Percentiles rank a stretch among this genome's conserved stretches.
These are phyloP conservation scores for Trichosporon inkin DNA, from an alignment of 1,284 basidiomycete species.

Conservation along the genomic window DNA sequence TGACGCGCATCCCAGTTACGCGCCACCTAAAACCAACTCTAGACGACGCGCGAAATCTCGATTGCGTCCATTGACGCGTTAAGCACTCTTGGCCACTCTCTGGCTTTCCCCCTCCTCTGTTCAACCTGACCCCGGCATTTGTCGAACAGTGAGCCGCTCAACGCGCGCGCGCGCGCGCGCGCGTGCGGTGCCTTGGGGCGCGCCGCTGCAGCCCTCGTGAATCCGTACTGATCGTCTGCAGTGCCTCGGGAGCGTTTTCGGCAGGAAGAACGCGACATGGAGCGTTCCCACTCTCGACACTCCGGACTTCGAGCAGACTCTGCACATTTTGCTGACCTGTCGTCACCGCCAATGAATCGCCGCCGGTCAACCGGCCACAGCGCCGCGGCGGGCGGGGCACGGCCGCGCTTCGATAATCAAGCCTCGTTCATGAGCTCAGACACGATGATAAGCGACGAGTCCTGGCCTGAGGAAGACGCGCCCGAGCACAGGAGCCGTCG, in stretches of 20 bases:
- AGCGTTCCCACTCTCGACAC: neutral
- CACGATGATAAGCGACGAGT: conserved; percentile 3
- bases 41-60: too few species aligned
- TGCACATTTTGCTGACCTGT: neutral
- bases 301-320: neutral
- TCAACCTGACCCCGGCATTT: too few species aligned
- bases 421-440: neutral
- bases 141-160: too few species aligned
- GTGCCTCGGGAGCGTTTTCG: neutral
- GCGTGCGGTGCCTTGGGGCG: too few species aligned
- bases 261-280: neutral
- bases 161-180: neutral
- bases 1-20: too few species aligned
- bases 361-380: neutral
- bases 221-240: neutral
- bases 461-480: neutral
- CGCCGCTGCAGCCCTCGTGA: neutral
- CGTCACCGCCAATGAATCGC: neutral
- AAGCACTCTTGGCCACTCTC: too few species aligned
- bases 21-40: too few species aligned
- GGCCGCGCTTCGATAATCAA: neutral
- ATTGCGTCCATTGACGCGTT: too few species aligned
- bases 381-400: neutral
- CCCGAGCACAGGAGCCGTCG: neutral
- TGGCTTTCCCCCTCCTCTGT: too few species aligned